Base-by-base conservation (phyloP, 805 yeast genomes). In the Lachancea cidri region DNA sequence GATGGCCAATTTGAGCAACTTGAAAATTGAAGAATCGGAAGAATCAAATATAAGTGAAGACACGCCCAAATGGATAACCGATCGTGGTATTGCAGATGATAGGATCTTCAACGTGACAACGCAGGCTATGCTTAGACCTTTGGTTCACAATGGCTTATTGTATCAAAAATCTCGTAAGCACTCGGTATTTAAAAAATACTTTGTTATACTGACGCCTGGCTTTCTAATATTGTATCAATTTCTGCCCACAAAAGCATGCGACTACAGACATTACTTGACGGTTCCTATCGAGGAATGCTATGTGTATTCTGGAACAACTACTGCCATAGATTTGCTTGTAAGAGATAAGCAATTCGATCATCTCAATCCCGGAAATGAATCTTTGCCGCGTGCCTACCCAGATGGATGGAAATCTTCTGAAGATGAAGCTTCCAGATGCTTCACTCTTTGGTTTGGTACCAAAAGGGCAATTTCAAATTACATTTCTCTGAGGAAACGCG, bases 361-460 rank as follows among this genome's bases (percentile, higher is more conserved):
- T 2, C 57, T 62, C 16, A 62, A 72, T 42, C 82, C 84, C 0
- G 85, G 82, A 0, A 71, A 68, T 4, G 71, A 73, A 36, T 64
- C 80, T 0, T 56, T 83, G 22, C 95, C 97, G 0, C 66, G 94
- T 27, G 67, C 83, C 0, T 88, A 84, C 55, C 64, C 73, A 1
- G 95, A 88, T 61, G 96, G 96, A 0, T 83, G 94, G 87, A 74
- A 71, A 48, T 82, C 94, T 2, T 68, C 77, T 6, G 98, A 91
- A 53, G 84, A 81, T 36, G 93, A 86, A 49, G 51, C 71, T n/a
- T 64, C 76, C 19, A 68, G 95, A 37, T 79, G 93, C 47, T 88
- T 91, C 53, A 85, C 93, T 0, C 51, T 91, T 2, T 88, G 96
- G 96, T 77, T 81, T 61, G 91, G 88, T 0, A 71, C 72, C 5